A percentile compares a stretch with the other conserved stretches of the same genome.
These are phyloP conservation scores for Collariella sp. DNA, from an alignment of 495 filamentous ascomycete genomes.

Conservation along the genomic window DNA sequence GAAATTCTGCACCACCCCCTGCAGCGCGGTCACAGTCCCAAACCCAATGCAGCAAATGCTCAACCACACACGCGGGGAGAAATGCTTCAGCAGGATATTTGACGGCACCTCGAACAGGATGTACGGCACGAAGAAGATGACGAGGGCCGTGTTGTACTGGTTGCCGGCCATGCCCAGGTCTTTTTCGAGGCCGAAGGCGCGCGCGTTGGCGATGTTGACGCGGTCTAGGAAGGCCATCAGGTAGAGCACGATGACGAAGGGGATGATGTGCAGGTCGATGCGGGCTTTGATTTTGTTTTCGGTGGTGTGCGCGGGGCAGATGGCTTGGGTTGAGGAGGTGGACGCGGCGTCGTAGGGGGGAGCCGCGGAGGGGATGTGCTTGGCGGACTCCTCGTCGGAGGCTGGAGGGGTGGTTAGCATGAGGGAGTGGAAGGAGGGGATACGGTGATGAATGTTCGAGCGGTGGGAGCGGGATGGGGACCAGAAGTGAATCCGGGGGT, in stretches of 20 bases:
- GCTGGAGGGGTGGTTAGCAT: not conserved
- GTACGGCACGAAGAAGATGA: slow-evolving; percentile 92
- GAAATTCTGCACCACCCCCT: slow-evolving; percentile 75
- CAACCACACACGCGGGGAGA: slow-evolving; percentile 77
- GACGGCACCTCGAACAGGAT: slow-evolving; percentile 81
- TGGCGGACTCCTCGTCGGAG: slow-evolving; percentile 5
- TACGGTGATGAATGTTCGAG: too few relatives aligned
- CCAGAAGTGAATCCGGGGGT: too few relatives aligned
- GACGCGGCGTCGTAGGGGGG: not conserved
- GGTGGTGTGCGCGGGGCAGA: slow-evolving; percentile 27
- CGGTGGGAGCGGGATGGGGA: too few relatives aligned
- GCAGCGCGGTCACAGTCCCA: slow-evolving; percentile 64
- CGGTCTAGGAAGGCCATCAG: slow-evolving; percentile 82
- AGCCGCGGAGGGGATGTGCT: not conserved
- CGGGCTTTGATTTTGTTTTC: slow-evolving; percentile 64
- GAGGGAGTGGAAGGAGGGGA: not conserved
- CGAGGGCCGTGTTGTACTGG: slow-evolving; percentile 70
- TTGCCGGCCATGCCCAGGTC: slow-evolving; percentile 51
- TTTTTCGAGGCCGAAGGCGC: slow-evolving; percentile 50
- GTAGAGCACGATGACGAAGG: slow-evolving; percentile 75
- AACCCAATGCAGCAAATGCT: slow-evolving; percentile 76
- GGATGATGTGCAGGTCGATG: slow-evolving; percentile 74
- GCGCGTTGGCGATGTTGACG: slow-evolving; percentile 64
- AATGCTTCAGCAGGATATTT: slow-evolving; percentile 75
- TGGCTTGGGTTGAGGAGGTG: not conserved